Evolutionary conservation across 1,139 yeast genomes (phyloP).

Genomic region (Torulaspora globosa): DNA sequence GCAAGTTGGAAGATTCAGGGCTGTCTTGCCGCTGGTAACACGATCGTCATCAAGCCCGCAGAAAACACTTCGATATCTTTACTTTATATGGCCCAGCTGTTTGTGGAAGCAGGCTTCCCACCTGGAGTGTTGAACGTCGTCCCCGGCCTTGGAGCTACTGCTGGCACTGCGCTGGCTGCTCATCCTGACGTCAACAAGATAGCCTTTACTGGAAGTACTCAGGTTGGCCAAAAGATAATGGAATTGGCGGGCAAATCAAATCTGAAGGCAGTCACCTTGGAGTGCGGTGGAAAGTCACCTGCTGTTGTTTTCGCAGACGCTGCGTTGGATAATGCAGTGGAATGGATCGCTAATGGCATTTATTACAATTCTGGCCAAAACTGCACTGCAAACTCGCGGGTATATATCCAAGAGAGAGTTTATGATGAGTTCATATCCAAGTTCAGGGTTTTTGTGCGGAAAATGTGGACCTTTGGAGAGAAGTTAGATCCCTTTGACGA

Average conservation of each 20-base stretch:
- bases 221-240: constrained; percentile 54
- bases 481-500: constrained; percentile 45
- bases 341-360: constrained; percentile 82
- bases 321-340: constrained; percentile 73
- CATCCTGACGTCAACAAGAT: constrained; percentile 58
- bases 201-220: constrained; percentile 61
- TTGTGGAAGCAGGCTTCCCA: constrained; percentile 67
- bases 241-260: constrained; percentile 58
- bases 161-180: constrained; percentile 56
- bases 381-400: constrained; percentile 84
- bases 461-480: constrained; percentile 53
- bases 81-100: constrained; percentile 50
- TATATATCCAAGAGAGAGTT: constrained; percentile 65
- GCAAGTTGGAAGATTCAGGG: constrained; percentile 69
- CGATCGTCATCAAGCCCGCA: constrained; percentile 62
- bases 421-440: constrained; percentile 56
- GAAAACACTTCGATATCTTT: constrained; percentile 65
- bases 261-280: constrained; percentile 74
- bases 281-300: constrained; percentile 91
- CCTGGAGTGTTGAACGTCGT: constrained; percentile 63
- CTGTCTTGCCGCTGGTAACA: constrained; percentile 66
- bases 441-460: constrained; percentile 47
- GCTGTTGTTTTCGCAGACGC: constrained; percentile 68
- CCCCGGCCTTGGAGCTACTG: constrained; percentile 53
- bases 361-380: constrained; percentile 86